These are phyloP conservation scores for Albifimbria verrucaria DNA, from an alignment of 2,329 filamentous ascomycete species.

Conservation along the genomic window DNA sequence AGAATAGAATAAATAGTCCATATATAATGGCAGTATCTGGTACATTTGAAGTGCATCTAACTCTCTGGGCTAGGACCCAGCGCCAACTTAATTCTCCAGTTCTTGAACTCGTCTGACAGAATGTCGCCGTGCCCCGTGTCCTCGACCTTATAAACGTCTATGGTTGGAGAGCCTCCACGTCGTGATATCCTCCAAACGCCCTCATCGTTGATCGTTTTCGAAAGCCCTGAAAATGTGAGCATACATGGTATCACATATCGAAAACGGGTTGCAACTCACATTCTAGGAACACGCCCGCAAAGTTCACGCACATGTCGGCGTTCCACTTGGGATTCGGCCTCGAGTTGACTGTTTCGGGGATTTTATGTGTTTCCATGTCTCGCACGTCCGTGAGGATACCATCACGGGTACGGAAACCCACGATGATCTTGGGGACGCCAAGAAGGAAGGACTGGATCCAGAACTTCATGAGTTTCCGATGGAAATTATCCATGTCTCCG, in stretches of 20 bases:
- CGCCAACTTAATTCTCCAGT: conserved; percentile 63
- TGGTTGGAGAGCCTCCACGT: conserved; percentile 55
- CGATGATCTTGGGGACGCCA: conserved; percentile 85
- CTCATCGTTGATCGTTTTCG: conserved; percentile 60
- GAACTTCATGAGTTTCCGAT: conserved; percentile 89
- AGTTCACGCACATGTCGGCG: conserved; percentile 91
- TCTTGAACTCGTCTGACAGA: conserved; percentile 71
- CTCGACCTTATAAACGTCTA: conserved; percentile 73
- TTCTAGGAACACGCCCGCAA: conserved; percentile 72
- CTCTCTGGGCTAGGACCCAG: conserved; percentile 24
- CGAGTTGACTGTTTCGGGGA: conserved; percentile 72
- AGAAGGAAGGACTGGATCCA: conserved; percentile 97
- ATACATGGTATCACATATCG: neutral
- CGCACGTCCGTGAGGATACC: conserved; percentile 72
- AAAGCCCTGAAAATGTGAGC: conserved; percentile 51
- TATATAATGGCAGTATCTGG: neutral
- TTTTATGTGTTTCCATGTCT: conserved; percentile 74
- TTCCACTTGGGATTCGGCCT: conserved; percentile 73
- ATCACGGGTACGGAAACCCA: conserved; percentile 75
- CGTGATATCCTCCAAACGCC: conserved; percentile 81
- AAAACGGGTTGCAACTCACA: conserved; percentile 52
- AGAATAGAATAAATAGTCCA: neutral
- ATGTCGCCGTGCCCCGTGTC: conserved; percentile 71
- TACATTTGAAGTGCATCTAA: conserved; percentile 10
- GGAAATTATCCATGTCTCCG: conserved; percentile 70